Conservation (phyloP, 345 rosid genomes). For the Stellera chamaejasme region DNA sequence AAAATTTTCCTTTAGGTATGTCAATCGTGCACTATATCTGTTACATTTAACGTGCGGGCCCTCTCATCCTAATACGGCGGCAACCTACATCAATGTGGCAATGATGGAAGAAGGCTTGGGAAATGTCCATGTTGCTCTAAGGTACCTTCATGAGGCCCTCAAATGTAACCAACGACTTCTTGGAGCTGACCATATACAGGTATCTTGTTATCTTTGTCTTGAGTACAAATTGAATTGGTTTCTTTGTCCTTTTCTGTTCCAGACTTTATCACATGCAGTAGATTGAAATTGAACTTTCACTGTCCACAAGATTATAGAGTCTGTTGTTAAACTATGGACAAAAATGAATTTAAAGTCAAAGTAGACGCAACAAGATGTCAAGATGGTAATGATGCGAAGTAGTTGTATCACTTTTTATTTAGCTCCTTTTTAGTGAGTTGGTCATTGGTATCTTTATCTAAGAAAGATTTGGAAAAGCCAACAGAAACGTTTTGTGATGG, state of each 20-base stretch:
- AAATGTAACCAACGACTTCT: slow-evolving; percentile 96
- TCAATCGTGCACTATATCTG: slow-evolving; percentile 90
- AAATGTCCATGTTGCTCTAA: slow-evolving; percentile 90
- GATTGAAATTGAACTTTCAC: too few species aligned
- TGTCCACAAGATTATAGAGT: background rate
- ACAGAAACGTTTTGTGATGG: background rate
- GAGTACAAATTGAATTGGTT: background rate
- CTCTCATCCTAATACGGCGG: slow-evolving; percentile 96
- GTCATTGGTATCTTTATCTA: background rate
- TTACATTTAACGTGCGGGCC: slow-evolving; percentile 92
- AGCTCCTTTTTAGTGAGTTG: background rate
- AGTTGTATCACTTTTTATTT: background rate
- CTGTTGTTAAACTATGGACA: background rate
- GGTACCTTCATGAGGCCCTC: slow-evolving; percentile 95
- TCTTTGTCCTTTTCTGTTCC: too few species aligned
- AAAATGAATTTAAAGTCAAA: background rate
- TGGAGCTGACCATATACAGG: slow-evolving; percentile 99
- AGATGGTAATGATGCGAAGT: too few species aligned
- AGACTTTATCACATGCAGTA: background rate
- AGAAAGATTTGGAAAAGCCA: background rate
- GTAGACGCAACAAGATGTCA: background rate
- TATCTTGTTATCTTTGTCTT: slow-evolving; percentile 9
- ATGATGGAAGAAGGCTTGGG: slow-evolving; percentile 99
- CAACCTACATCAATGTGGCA: slow-evolving; percentile 92
- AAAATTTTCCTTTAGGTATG: slow-evolving; percentile 53